Conservation (phyloP, 306 rosid species). For the Begonia fuchsioides region DNA sequence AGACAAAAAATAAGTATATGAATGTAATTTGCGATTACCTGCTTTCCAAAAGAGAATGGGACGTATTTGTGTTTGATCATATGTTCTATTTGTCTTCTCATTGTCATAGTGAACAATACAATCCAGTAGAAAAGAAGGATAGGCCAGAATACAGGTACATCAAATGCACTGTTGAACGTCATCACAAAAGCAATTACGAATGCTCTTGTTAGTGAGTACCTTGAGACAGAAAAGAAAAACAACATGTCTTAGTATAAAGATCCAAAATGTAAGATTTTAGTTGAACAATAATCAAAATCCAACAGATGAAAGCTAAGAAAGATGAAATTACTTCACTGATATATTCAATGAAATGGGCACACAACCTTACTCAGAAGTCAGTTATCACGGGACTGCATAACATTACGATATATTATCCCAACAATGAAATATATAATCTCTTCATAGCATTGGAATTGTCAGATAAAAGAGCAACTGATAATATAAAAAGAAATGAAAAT, state of each 20-base stretch:
- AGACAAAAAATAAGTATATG: not conserved
- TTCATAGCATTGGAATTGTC: too few species aligned
- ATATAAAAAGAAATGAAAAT: too few species aligned
- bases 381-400: too few species aligned
- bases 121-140: conserved; percentile 93
- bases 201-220: conserved; percentile 91
- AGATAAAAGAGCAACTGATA: too few species aligned
- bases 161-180: conserved; percentile 62
- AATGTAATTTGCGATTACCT: conserved; percentile 25
- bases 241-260: not conserved
- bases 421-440: too few species aligned
- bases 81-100: conserved; percentile 91
- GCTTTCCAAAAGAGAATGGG: conserved; percentile 93
- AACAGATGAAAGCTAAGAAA: conserved; percentile 71
- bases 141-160: conserved; percentile 95
- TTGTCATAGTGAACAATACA: conserved; percentile 58
- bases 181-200: conserved; percentile 73
- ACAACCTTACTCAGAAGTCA: too few species aligned
- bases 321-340: too few species aligned
- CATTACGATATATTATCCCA: too few species aligned
- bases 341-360: too few species aligned
- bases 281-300: conserved; percentile 35
- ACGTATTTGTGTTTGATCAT: conserved; percentile 91
- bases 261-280: too few species aligned
- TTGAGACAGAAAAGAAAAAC: conserved; percentile 19